Percentiles rank a stretch among this genome's conserved stretches.
These are phyloP conservation scores for Leucocoprinus leucothites DNA, from an alignment of 768 basidiomycete species.

Conservation along the genomic window DNA sequence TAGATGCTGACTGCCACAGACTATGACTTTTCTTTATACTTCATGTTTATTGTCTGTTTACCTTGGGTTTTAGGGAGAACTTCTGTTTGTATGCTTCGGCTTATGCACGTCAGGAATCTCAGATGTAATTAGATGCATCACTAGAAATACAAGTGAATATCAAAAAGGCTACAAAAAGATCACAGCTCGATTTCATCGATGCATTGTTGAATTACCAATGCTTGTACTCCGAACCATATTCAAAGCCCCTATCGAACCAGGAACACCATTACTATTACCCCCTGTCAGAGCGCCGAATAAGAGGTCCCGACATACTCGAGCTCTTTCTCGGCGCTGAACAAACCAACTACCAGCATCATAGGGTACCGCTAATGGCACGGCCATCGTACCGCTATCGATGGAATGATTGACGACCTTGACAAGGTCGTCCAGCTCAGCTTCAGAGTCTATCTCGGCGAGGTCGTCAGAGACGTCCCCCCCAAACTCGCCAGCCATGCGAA, in stretches of 20 bases:
- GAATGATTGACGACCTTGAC: conserved; percentile 58
- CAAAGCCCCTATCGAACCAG: conserved; percentile 28
- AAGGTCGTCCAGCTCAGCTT: conserved; percentile 78
- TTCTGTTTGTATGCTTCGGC: conserved; percentile 5
- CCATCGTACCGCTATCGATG: conserved; percentile 54
- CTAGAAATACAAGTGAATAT: conserved; percentile 9
- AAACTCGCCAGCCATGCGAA: conserved; percentile 43
- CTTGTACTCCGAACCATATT: conserved; percentile 30
- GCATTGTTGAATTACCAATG: conserved; percentile 22
- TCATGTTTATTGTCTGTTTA: not conserved
- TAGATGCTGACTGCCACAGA: too few relatives aligned
- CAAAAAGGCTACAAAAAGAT: not conserved
- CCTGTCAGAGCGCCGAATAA: conserved; percentile 51
- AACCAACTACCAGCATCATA: conserved; percentile 80
- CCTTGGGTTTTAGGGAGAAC: conserved; percentile 6
- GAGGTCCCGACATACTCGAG: conserved; percentile 54
- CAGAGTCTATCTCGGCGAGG: conserved; percentile 78
- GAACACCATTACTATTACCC: conserved; percentile 30
- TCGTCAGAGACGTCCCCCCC: conserved; percentile 68
- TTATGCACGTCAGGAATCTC: not conserved
- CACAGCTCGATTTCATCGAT: not conserved
- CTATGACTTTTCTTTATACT: not conserved
- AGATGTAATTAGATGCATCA: not conserved
- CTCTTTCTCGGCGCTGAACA: conserved; percentile 70
- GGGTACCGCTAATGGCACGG: conserved; percentile 67